phyloP scores from a whole-genome alignment of 768 basidiomycete genomes.

The Phlegmacium glaucopus region DNA sequence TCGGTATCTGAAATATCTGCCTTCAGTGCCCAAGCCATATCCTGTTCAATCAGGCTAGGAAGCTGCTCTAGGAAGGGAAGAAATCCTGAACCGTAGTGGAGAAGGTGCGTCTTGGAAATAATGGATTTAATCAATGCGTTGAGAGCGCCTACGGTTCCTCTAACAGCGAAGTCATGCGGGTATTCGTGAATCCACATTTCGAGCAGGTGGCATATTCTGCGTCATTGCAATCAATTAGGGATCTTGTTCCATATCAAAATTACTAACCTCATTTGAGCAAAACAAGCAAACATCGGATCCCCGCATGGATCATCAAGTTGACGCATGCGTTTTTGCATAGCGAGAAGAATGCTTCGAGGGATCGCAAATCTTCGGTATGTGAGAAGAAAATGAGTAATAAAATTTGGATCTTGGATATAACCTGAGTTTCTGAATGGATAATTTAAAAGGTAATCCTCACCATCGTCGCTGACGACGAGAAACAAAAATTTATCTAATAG shows the following conservation, averaged over 20 bases:
- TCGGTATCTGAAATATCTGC: slow-evolving; percentile 54
- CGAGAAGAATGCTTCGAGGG: slow-evolving; percentile 74
- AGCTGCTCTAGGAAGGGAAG: slow-evolving; percentile 75
- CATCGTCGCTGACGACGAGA: slow-evolving; percentile 80
- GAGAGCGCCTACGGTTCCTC: slow-evolving; percentile 69
- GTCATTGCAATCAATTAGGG: slow-evolving; percentile 2
- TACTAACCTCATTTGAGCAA: slow-evolving; percentile 79
- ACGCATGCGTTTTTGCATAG: slow-evolving; percentile 86
- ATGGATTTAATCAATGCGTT: slow-evolving; percentile 77
- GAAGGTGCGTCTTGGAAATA: slow-evolving; percentile 72
- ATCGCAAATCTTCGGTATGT: slow-evolving; percentile 82
- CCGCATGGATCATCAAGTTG: slow-evolving; percentile 67
- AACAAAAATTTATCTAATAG: slow-evolving; percentile 81
- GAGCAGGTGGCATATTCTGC: slow-evolving; percentile 75
- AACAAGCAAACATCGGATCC: slow-evolving; percentile 85
- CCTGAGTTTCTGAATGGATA: slow-evolving; percentile 2
- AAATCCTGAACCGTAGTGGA: slow-evolving; percentile 83
- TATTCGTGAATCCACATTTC: slow-evolving; percentile 77
- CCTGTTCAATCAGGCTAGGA: slow-evolving; percentile 60
- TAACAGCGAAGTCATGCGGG: slow-evolving; percentile 77
- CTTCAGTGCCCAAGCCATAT: slow-evolving; percentile 74
- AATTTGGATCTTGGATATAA: slow-evolving; percentile 58
- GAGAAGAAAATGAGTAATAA: slow-evolving; percentile 75
- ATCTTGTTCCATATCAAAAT: background rate
- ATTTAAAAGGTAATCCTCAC: slow-evolving; percentile 33